Percentiles rank a stretch among this genome's conserved stretches.
Conservation (phyloP, 192 early-diverging fungal species). For the Gamsiella multidivaricata region DNA sequence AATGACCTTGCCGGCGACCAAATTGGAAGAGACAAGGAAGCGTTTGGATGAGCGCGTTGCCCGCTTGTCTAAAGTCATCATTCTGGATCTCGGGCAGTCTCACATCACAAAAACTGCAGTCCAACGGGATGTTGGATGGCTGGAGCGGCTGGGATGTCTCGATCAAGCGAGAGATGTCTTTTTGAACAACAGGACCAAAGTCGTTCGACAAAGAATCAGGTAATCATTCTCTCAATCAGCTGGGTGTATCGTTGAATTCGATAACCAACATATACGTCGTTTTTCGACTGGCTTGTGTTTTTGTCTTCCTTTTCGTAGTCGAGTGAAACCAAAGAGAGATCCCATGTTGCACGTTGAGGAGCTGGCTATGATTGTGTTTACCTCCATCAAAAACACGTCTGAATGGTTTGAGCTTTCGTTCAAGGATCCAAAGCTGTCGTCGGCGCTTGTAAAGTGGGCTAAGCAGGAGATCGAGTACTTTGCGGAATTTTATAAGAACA, state of each 20-base stretch:
- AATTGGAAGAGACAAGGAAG: constrained; percentile 54
- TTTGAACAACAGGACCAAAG: constrained; percentile 76
- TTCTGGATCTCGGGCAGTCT: constrained; percentile 82
- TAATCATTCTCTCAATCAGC: too few species aligned
- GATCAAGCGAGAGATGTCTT: constrained; percentile 92
- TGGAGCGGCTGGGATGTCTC: constrained; percentile 80
- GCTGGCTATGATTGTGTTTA: constrained; percentile 88
- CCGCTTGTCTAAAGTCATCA: constrained; percentile 53
- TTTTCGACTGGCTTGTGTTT: neutral
- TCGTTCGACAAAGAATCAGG: constrained; percentile 82
- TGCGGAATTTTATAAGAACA: constrained; percentile 86
- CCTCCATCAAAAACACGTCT: constrained; percentile 92
- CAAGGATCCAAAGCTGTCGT: constrained; percentile 87
- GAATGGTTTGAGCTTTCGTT: constrained; percentile 96
- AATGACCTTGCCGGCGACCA: constrained; percentile 37
- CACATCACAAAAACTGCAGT: constrained; percentile 84
- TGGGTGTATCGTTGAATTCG: neutral
- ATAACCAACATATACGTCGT: neutral
- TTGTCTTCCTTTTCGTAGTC: constrained; percentile 56
- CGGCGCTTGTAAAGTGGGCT: constrained; percentile 95
- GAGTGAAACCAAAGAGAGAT: constrained; percentile 91
- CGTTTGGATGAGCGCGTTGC: constrained; percentile 59
- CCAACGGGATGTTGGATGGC: constrained; percentile 80
- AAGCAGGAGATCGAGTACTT: constrained; percentile 86
- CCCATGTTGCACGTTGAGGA: constrained; percentile 86